phyloP scores from a whole-genome alignment of 2,329 filamentous ascomycete species.

The Aphanocladium album region DNA sequence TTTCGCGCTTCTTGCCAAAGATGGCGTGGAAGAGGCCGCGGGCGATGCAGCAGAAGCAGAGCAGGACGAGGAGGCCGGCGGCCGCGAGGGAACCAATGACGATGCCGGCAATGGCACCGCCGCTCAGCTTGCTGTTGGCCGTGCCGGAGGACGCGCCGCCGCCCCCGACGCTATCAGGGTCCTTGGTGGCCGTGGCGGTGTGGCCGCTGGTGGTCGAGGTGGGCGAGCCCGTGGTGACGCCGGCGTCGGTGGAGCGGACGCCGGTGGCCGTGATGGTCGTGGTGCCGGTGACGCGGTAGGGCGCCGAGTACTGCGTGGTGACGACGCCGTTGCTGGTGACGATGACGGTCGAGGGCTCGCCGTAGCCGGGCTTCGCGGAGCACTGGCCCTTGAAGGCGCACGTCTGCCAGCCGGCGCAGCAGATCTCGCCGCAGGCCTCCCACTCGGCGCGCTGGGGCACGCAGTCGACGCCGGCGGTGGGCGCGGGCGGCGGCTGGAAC shows the following conservation, averaged over 20 bases:
- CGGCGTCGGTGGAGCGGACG: conserved; percentile 40
- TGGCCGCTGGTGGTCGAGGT: conserved; percentile 36
- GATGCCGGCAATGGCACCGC: conserved; percentile 74
- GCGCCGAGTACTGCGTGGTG: conserved; percentile 50
- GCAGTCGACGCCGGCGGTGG: conserved; percentile 43
- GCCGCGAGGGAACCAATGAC: conserved; percentile 69
- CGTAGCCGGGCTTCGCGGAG: conserved; percentile 45
- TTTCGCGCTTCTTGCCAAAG: conserved; percentile 54
- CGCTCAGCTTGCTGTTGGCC: conserved; percentile 49
- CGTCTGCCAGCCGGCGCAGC: conserved; percentile 66
- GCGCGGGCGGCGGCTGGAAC: conserved; percentile 40
- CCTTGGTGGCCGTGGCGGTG: conserved; percentile 37
- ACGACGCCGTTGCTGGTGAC: conserved; percentile 42
- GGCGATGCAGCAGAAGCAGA: conserved; percentile 71
- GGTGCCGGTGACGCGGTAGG: conserved; percentile 49
- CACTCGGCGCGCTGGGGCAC: conserved; percentile 47
- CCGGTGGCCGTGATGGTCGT: conserved; percentile 51
- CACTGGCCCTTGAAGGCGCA: conserved; percentile 59
- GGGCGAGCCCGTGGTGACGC: conserved; percentile 40
- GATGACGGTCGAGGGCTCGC: conserved; percentile 36
- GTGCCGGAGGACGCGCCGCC: conserved; percentile 33
- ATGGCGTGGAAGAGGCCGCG: conserved; percentile 58
- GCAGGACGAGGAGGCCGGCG: conserved; percentile 59
- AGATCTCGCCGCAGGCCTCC: conserved; percentile 61
- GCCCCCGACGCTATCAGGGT: conserved; percentile 24